Base-by-base conservation (phyloP, 169 alveolate genomes). In the Plasmodium coatneyi region DNA sequence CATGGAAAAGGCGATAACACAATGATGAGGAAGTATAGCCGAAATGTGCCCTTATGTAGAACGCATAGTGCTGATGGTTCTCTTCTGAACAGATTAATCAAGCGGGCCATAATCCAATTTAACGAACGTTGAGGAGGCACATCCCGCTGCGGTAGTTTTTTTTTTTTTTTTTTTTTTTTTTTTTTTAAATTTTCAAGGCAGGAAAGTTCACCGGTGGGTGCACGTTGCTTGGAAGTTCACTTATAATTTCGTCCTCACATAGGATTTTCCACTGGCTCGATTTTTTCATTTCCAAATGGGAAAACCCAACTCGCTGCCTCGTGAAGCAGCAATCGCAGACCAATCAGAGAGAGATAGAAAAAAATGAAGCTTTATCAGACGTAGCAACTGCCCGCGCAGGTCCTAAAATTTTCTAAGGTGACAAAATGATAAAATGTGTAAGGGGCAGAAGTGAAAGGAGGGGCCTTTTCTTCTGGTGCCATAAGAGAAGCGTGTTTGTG, bases 391-490 rank as follows among this genome's bases (percentile, higher is more conserved):
- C 22, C 36, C 36, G 22, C 36, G 16, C 19, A 66, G 36, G 66
- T 41, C 74, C 76, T 49, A n/a, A 22, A 80, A 5, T 80, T 19
- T 41, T 49, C 60, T 36, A 39, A 19, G 28, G 19, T 41, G 86
- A 36, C 72, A 84, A 71, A 28, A 84, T 84, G 92, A 46, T 60
- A 71, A 84, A 74, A 46, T 19, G 43, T 14, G 83, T 52, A 46
- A 43, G 19, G 74, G 78, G 30, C 30, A 43, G 60, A 5, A 71
- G 30, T 32, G 22, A 19, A 43, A 43, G 60, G n/a, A 71, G 49
- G 49, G 56, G 7, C 41, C 19, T 32, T 25, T 34, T 84, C 71
- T 49, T 32, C 56, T 71, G 49, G 60, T 34, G 43, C 14, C 66
- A 34, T 39, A 86, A 36, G 71, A 54, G 84, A 43, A 30, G 46